phyloP scores from a whole-genome alignment of 2,329 filamentous ascomycete species.

The Ceratocystis papillata region DNA sequence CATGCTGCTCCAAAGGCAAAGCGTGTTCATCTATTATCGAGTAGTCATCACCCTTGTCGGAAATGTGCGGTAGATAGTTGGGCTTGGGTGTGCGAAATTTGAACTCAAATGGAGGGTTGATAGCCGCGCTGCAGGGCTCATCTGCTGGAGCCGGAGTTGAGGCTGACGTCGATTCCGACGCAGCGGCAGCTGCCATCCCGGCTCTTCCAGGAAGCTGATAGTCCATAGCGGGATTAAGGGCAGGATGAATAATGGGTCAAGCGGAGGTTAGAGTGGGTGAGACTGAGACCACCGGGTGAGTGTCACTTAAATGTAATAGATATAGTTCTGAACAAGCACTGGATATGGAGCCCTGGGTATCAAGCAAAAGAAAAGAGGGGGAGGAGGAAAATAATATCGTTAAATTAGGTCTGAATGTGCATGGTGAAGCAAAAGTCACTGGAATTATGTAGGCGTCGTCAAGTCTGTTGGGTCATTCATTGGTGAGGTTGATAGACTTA shows the following conservation, averaged over 20 bases:
- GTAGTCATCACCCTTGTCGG: constrained; percentile 42
- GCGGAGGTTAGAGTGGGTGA: neutral
- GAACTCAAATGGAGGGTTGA: constrained; percentile 36
- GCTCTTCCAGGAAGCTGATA: constrained; percentile 10
- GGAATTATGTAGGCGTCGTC: neutral
- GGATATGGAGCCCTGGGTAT: neutral
- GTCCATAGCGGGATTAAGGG: constrained; percentile 10
- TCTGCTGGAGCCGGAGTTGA: constrained; percentile 21
- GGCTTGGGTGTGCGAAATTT: constrained; percentile 46
- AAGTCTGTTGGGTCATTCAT: neutral
- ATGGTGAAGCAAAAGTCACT: neutral
- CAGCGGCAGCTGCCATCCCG: constrained; percentile 11
- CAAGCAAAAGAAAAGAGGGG: neutral
- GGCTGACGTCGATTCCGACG: constrained; percentile 7
- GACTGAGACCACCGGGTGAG: too few species aligned
- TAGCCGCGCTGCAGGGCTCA: constrained; percentile 28
- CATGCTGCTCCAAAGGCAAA: constrained; percentile 40
- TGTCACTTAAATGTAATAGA: neutral
- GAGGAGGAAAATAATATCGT: too few species aligned
- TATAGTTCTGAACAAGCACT: neutral
- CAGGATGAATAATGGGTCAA: neutral
- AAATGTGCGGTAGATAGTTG: constrained; percentile 49
- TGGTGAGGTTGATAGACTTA: neutral
- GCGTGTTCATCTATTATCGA: constrained; percentile 43
- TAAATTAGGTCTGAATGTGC: too few species aligned